phyloP scores from a whole-genome alignment of 169 alveolate species.

The Plasmodium falciparum region DNA sequence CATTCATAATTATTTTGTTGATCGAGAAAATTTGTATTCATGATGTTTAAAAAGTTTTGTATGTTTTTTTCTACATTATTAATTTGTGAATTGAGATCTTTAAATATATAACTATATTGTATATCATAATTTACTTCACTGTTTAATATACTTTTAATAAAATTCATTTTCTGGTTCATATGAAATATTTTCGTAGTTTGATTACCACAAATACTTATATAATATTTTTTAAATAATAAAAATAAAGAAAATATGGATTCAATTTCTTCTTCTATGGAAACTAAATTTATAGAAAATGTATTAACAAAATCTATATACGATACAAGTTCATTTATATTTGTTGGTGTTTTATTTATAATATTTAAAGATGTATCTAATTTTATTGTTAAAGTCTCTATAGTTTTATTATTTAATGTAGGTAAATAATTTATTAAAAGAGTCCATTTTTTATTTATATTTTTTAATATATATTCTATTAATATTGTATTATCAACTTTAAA shows the following conservation, averaged over 20 bases:
- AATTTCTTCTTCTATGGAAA: constrained; percentile 30
- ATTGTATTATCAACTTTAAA: constrained; percentile 28
- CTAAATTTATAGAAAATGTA: constrained; percentile 3
- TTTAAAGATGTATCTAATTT: constrained; percentile 24
- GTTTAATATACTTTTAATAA: constrained; percentile 25
- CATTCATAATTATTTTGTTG: background rate
- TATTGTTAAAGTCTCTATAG: background rate
- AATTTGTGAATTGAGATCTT: constrained; percentile 9
- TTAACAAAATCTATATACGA: constrained; percentile 37
- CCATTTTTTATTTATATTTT: constrained; percentile 43
- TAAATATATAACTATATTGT: constrained; percentile 16
- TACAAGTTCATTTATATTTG: constrained; percentile 14
- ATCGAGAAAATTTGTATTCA: background rate
- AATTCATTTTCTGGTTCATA: constrained; percentile 42
- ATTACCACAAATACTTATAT: constrained; percentile 53
- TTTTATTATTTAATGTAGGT: constrained; percentile 45
- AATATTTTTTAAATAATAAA: constrained; percentile 36
- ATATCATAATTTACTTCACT: constrained; percentile 33
- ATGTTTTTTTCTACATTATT: constrained; percentile 24
- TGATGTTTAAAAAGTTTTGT: constrained; percentile 8
- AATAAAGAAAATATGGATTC: constrained; percentile 57
- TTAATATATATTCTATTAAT: constrained; percentile 31
- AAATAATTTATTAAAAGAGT: constrained; percentile 24
- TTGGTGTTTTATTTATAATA: constrained; percentile 32
- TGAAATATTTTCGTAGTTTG: constrained; percentile 50